phyloP scores from a whole-genome alignment of 2,329 filamentous ascomycete species.

The Diaporthe citrichinensis region DNA sequence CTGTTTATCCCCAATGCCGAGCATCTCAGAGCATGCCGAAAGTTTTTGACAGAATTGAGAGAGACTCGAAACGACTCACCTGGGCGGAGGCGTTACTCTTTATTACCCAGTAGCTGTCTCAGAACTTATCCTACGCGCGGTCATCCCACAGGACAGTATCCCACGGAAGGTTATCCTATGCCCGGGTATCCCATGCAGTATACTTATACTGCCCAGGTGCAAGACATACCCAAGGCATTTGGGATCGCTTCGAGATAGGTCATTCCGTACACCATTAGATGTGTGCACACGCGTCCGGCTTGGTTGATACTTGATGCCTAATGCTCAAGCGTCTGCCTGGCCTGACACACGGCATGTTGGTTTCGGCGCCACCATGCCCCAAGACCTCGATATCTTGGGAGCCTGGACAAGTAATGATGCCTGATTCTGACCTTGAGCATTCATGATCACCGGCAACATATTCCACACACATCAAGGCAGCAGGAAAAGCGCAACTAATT shows the following conservation, averaged over 20 bases:
- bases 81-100: neutral
- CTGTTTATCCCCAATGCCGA: slow-evolving; percentile 1
- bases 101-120: neutral
- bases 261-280: neutral
- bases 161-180: neutral
- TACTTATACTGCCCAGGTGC: neutral
- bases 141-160: neutral
- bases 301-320: slow-evolving; percentile 6
- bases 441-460: no score
- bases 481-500: neutral
- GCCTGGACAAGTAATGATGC: neutral
- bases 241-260: neutral
- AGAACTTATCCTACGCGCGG: neutral
- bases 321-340: slow-evolving; percentile 19
- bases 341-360: neutral
- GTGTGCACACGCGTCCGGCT: neutral
- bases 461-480: slow-evolving; percentile 1
- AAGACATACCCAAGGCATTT: neutral
- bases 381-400: neutral
- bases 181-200: neutral
- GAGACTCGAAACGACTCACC: neutral
- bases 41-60: neutral
- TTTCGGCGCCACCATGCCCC: neutral
- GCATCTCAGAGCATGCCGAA: neutral
- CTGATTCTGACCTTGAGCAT: neutral